Conservation (phyloP, 108 stramenopile genomes). For the Discostella pseudostelligera region DNA sequence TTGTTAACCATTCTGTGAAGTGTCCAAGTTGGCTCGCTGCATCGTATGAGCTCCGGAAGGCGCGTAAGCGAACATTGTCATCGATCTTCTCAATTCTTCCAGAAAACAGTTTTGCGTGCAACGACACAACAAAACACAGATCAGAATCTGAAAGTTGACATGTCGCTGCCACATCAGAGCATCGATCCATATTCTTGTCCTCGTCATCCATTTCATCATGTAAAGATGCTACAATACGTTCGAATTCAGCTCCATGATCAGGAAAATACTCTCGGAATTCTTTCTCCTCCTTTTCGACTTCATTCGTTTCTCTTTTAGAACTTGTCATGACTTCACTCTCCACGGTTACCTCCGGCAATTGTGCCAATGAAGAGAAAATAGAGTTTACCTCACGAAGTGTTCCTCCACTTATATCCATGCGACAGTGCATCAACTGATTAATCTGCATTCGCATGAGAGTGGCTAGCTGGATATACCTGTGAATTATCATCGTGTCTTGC, state of each 20-base stretch:
- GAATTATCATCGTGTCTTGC: constrained; percentile 22
- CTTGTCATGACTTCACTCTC: not conserved
- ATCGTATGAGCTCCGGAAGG: constrained; percentile 48
- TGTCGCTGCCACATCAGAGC: constrained; percentile 16
- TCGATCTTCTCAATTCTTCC: constrained; percentile 7
- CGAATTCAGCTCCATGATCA: constrained; percentile 78
- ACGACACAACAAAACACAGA: constrained; percentile 43
- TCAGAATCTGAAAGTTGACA: constrained; percentile 57
- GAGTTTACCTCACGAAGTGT: constrained; percentile 21
- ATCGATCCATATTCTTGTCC: constrained; percentile 21
- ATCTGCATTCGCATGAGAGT: constrained; percentile 34
- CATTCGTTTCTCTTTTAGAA: not conserved
- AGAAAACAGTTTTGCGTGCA: constrained; percentile 58
- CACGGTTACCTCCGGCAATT: constrained; percentile 14
- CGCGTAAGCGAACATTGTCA: constrained; percentile 36
- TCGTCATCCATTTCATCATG: constrained; percentile 29
- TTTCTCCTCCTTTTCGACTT: constrained; percentile 59
- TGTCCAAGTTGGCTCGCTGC: constrained; percentile 45
- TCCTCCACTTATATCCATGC: not conserved
- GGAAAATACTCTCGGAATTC: constrained; percentile 88
- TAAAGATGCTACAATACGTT: constrained; percentile 43
- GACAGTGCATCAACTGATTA: constrained; percentile 7
- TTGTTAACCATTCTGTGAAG: constrained; percentile 48
- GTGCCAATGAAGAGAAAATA: constrained; percentile 27
- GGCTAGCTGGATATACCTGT: constrained; percentile 27